Percentiles rank a stretch among this genome's conserved stretches.
These are phyloP conservation scores for Xylaria sp. DNA, from an alignment of 2,329 filamentous ascomycete species.

Conservation along the genomic window DNA sequence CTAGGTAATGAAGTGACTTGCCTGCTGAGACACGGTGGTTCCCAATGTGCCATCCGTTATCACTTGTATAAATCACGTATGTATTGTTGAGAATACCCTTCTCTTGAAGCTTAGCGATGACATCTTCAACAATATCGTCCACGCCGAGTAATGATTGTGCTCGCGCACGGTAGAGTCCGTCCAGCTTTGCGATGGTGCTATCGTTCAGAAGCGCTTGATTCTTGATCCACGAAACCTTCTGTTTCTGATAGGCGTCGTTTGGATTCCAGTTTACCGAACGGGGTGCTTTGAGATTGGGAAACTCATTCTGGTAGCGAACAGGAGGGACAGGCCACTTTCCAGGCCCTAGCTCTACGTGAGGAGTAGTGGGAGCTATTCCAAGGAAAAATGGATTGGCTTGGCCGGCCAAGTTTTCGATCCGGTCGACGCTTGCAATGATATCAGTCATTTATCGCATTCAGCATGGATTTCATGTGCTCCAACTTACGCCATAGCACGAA, in stretches of 20 bases:
- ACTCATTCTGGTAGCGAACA: conserved; percentile 28
- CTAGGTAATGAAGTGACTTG: conserved; percentile 31
- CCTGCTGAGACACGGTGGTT: conserved; percentile 31
- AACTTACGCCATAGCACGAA: conserved; percentile 32
- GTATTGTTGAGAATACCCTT: conserved; percentile 37
- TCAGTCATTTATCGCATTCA: conserved; percentile 3
- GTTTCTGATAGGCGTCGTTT: conserved; percentile 24
- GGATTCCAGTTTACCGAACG: conserved; percentile 33
- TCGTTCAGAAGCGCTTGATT: conserved; percentile 18
- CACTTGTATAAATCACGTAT: conserved; percentile 34
- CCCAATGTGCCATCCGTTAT: conserved; percentile 37
- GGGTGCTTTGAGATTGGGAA: conserved; percentile 25
- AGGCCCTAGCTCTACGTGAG: conserved; percentile 28
- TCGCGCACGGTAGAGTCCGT: conserved; percentile 32
- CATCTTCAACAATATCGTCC: conserved; percentile 50
- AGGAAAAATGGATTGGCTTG: conserved; percentile 33
- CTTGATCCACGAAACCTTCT: conserved; percentile 32
- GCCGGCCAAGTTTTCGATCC: conserved; percentile 31
- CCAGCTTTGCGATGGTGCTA: conserved; percentile 18
- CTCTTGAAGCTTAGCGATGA: conserved; percentile 45
- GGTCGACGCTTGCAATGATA: conserved; percentile 28
- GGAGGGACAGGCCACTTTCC: conserved; percentile 33
- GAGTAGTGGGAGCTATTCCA: conserved; percentile 29
- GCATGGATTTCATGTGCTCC: background rate
- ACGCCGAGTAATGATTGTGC: conserved; percentile 46